phyloP scores from a whole-genome alignment of 2,329 filamentous ascomycete genomes.

The Cadophora sp. region DNA sequence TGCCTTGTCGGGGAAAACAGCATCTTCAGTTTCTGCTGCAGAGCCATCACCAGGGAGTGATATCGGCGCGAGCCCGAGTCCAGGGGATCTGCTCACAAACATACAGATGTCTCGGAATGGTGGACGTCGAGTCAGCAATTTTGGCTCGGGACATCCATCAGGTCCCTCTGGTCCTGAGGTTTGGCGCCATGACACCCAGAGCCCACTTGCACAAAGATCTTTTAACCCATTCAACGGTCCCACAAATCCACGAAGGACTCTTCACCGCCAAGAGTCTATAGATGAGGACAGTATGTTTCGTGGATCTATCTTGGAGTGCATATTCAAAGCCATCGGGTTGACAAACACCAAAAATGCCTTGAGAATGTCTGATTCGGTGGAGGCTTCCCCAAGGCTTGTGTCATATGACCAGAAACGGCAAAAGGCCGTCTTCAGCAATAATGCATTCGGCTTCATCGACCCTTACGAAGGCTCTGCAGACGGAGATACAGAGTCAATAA shows the following conservation, averaged over 20 bases:
- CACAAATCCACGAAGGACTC: constrained; percentile 53
- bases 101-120: constrained; percentile 72
- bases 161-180: constrained; percentile 42
- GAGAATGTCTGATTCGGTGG: constrained; percentile 75
- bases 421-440: constrained; percentile 77
- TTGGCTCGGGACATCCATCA: constrained; percentile 25
- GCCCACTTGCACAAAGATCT: constrained; percentile 52
- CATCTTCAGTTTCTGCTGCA: constrained; percentile 34
- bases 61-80: constrained; percentile 57
- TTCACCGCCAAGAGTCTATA: constrained; percentile 78
- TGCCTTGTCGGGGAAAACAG: constrained; percentile 49
- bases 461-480: constrained; percentile 79
- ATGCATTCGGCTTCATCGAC: constrained; percentile 92
- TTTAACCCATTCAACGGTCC: constrained; percentile 65
- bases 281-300: constrained; percentile 91
- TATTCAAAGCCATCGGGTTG: constrained; percentile 92
- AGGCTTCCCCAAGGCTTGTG: constrained; percentile 83
- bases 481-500: constrained; percentile 85
- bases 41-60: constrained; percentile 45
- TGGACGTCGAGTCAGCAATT: constrained; percentile 50
- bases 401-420: constrained; percentile 84
- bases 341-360: constrained; percentile 70
- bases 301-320: constrained; percentile 89
- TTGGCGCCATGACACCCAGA: constrained; percentile 43
- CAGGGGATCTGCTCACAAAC: constrained; percentile 82